Conservation (phyloP, 2,329 filamentous ascomycete species). For the Aspergillus pseudoterreus region DNA sequence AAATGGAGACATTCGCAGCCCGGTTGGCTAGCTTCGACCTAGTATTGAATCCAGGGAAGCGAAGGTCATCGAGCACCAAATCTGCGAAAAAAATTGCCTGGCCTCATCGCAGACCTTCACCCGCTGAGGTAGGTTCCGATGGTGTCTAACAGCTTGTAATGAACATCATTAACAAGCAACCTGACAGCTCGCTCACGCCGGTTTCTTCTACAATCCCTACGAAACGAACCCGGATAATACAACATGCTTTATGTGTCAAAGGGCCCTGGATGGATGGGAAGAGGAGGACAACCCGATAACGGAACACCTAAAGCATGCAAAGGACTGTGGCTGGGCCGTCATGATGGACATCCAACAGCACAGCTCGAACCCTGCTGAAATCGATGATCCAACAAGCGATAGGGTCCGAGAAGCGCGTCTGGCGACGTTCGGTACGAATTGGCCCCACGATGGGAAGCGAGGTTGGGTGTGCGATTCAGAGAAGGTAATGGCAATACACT, state of each 20-base stretch:
- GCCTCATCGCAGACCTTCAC: conserved; percentile 70
- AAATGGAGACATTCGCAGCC: conserved; percentile 64
- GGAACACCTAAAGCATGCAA: conserved; percentile 82
- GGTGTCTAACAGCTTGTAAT: not conserved
- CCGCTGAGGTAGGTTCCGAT: conserved; percentile 55
- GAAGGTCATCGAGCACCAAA: conserved; percentile 63
- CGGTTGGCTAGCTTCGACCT: conserved; percentile 77
- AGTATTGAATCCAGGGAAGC: conserved; percentile 59
- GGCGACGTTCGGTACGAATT: conserved; percentile 76
- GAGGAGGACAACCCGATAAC: conserved; percentile 74
- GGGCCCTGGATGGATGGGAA: conserved; percentile 89
- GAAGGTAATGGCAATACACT: conserved; percentile 56
- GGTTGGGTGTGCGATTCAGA: conserved; percentile 87
- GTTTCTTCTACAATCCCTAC: conserved; percentile 83
- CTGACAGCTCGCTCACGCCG: conserved; percentile 75
- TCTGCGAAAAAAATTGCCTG: conserved; percentile 61
- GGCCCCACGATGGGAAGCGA: conserved; percentile 85
- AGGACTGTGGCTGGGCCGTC: conserved; percentile 83
- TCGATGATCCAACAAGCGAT: conserved; percentile 70
- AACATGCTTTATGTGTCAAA: conserved; percentile 80
- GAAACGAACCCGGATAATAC: conserved; percentile 79
- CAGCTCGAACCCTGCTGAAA: conserved; percentile 43
- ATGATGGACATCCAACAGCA: conserved; percentile 56
- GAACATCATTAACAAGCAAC: not conserved
- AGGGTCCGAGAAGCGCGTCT: conserved; percentile 72